Percentiles rank a stretch among this genome's conserved stretches.
Conservation (phyloP, 768 basidiomycete genomes). For the Hydnomerulius pinastri region DNA sequence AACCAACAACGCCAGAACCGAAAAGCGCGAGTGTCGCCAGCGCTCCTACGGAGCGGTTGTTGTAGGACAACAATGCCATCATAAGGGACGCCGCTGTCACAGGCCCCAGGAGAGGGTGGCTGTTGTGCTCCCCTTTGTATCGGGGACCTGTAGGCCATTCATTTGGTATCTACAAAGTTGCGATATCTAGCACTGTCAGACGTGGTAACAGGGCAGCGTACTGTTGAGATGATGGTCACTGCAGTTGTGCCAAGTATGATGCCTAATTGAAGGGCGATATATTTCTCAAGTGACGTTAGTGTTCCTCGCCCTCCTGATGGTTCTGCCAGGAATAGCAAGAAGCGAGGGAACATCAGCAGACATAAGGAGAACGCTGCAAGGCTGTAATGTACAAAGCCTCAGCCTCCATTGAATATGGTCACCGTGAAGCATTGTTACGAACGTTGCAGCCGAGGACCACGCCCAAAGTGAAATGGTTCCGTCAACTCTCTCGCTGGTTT, state of each 20-base stretch:
- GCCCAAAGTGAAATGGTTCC: constrained; percentile 39
- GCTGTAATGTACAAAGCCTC: constrained; percentile 22
- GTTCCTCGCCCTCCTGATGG: constrained; percentile 41
- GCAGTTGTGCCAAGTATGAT: constrained; percentile 59
- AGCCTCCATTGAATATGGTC: not conserved
- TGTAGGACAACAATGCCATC: constrained; percentile 68
- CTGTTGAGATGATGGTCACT: constrained; percentile 59
- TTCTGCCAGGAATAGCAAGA: constrained; percentile 68
- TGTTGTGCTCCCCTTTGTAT: constrained; percentile 23
- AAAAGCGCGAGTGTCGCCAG: constrained; percentile 54
- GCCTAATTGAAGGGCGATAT: constrained; percentile 67
- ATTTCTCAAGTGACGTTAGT: constrained; percentile 69
- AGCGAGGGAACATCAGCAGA: constrained; percentile 56
- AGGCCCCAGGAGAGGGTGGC: constrained; percentile 67
- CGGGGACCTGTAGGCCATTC: constrained; percentile 34
- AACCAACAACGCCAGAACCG: constrained; percentile 51
- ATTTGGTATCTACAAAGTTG: constrained; percentile 44
- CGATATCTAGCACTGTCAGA: constrained; percentile 7
- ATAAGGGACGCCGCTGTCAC: constrained; percentile 53
- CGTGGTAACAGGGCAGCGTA: constrained; percentile 24
- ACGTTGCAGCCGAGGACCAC: constrained; percentile 38
- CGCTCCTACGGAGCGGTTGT: constrained; percentile 56
- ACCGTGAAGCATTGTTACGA: constrained; percentile 11
- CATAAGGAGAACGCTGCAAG: constrained; percentile 36
- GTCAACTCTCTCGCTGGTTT: constrained; percentile 15